Evolutionary conservation across 2,329 filamentous ascomycete species (phyloP).

Genomic region (Mycogone perniciosa): DNA sequence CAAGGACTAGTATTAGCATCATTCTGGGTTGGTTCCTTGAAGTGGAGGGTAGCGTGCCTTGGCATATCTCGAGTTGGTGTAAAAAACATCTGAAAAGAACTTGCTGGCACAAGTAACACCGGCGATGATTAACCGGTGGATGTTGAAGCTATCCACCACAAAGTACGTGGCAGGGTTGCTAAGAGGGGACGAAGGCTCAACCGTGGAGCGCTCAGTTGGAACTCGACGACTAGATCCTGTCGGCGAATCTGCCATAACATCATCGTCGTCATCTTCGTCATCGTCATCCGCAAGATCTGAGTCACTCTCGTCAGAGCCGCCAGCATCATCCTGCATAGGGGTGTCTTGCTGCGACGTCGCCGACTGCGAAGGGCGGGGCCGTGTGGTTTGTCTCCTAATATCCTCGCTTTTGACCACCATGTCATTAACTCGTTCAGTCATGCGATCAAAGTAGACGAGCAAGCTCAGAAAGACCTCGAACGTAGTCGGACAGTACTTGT

Average conservation of each 20-base stretch:
- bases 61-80: slow-evolving; percentile 97
- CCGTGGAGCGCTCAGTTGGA: neutral
- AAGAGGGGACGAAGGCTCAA: slow-evolving; percentile 18
- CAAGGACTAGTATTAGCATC: slow-evolving; percentile 12
- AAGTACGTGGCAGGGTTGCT: slow-evolving; percentile 55
- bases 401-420: slow-evolving; percentile 64
- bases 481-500: slow-evolving; percentile 97
- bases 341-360: slow-evolving; percentile 21
- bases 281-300: slow-evolving; percentile 46
- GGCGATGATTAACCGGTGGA: slow-evolving; percentile 91
- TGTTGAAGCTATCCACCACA: slow-evolving; percentile 98
- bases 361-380: slow-evolving; percentile 12
- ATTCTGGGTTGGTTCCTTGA: neutral
- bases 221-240: slow-evolving; percentile 17
- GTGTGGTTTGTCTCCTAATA: slow-evolving; percentile 30
- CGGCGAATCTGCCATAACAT: slow-evolving; percentile 28
- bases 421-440: slow-evolving; percentile 93
- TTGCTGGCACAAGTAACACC: slow-evolving; percentile 98
- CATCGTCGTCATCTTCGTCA: slow-evolving; percentile 30
- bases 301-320: slow-evolving; percentile 39
- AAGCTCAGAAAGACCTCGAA: slow-evolving; percentile 96
- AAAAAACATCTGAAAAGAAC: slow-evolving; percentile 98
- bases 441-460: slow-evolving; percentile 95
- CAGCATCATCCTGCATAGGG: slow-evolving; percentile 23
- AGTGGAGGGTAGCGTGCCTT: slow-evolving; percentile 59